A percentile compares a stretch with the other conserved stretches of the same genome.
These are phyloP conservation scores for Aechmea fasciata DNA, from an alignment of 176 grass and related monocot genomes.

Conservation along the genomic window DNA sequence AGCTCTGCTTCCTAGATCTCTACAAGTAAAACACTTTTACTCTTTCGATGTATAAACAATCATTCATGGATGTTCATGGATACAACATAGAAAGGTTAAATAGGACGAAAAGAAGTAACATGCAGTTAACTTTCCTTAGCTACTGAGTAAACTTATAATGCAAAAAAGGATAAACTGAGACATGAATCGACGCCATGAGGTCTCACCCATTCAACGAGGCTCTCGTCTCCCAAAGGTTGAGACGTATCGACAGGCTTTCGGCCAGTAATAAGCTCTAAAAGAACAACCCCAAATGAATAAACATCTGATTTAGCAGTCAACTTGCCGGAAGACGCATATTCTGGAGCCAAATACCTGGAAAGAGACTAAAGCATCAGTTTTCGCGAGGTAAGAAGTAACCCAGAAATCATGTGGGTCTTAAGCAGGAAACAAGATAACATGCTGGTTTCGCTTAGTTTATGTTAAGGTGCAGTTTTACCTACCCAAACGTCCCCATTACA, in stretches of 20 bases:
- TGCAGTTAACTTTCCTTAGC: background rate
- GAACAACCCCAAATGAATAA: conserved; percentile 98
- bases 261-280: conserved; percentile 98
- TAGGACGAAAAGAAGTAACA: background rate
- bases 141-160: background rate
- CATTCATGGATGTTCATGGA: background rate
- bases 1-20: too few species aligned
- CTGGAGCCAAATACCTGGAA: conserved; percentile 89
- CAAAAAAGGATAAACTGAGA: conserved; percentile 1
- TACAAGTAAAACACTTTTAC: too few species aligned
- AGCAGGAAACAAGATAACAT: background rate
- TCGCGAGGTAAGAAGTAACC: background rate
- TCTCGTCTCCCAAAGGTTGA: conserved; percentile 93
- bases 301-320: conserved; percentile 95
- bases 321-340: conserved; percentile 87
- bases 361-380: conserved; percentile 2
- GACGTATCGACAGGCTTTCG: conserved; percentile 96
- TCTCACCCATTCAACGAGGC: conserved; percentile 96
- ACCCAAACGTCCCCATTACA: conserved; percentile 99
- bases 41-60: too few species aligned
- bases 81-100: background rate
- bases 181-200: background rate
- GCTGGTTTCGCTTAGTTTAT: conserved; percentile 8
- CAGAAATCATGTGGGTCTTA: background rate
- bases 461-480: conserved; percentile 2